Conservation (phyloP, 2,329 filamentous ascomycete species). For the Daldinia sp. region DNA sequence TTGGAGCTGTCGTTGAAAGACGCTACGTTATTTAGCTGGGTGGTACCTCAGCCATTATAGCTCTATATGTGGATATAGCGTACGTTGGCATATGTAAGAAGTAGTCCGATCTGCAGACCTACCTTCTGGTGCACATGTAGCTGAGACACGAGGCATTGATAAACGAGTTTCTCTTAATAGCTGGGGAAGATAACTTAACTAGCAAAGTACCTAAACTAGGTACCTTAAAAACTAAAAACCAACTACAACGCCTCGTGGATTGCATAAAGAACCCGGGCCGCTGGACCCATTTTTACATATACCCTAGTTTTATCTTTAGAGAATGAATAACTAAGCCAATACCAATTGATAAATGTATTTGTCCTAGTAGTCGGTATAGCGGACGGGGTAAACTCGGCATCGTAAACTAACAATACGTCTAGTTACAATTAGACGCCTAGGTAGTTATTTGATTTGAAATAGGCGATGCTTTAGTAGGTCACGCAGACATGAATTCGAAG, state of each 20-base stretch:
- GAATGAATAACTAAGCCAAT: slow-evolving; percentile 30
- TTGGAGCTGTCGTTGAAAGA: slow-evolving; percentile 17
- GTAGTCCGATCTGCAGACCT: background rate
- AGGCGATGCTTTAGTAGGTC: background rate
- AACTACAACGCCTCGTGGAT: slow-evolving; percentile 14
- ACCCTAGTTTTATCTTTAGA: slow-evolving; percentile 18
- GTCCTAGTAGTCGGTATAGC: background rate
- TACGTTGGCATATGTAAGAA: background rate
- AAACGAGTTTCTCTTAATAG: slow-evolving; percentile 3
- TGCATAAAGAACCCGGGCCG: slow-evolving; percentile 23
- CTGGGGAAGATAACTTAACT: no score
- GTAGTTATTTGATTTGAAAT: background rate
- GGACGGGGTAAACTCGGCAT: slow-evolving; percentile 34
- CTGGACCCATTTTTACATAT: slow-evolving; percentile 17
- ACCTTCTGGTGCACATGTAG: slow-evolving; percentile 5
- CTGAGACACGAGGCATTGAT: slow-evolving; percentile 20
- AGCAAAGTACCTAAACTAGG: background rate
- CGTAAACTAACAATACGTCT: slow-evolving; percentile 2
- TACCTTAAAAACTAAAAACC: background rate
- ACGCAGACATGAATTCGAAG: background rate
- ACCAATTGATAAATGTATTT: slow-evolving; percentile 7
- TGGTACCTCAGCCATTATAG: no score
- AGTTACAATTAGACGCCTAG: background rate
- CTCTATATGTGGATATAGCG: slow-evolving; percentile 7
- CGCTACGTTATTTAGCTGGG: background rate